Evolutionary conservation across 2,329 filamentous ascomycete species (phyloP).

Genomic region (Calonectria pauciramosa): DNA sequence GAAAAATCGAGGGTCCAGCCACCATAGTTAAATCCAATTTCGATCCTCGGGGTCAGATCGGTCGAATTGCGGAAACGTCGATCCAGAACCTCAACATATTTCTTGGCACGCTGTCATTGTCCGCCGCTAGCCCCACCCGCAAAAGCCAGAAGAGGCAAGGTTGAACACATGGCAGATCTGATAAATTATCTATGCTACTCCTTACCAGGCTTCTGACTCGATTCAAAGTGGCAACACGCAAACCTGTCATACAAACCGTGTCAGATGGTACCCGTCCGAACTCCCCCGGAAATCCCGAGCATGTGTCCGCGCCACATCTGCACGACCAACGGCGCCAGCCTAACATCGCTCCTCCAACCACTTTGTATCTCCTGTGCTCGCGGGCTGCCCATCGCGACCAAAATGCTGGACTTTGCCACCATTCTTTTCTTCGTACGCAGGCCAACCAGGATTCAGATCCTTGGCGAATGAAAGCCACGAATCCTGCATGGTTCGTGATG

Average conservation of each 20-base stretch:
- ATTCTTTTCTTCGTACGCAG: background rate
- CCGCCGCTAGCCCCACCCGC: background rate
- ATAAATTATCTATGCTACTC: background rate
- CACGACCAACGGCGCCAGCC: too few species aligned
- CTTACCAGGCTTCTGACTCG: background rate
- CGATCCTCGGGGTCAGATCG: background rate
- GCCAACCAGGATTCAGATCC: background rate
- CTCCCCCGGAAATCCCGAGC: background rate
- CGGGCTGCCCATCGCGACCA: background rate
- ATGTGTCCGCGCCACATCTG: background rate
- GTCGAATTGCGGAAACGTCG: background rate
- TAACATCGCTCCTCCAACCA: slow-evolving; percentile 3
- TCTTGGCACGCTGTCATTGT: background rate
- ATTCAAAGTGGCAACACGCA: background rate
- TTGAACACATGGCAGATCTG: background rate
- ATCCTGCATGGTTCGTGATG: background rate
- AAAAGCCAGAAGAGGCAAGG: background rate
- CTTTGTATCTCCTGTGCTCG: background rate
- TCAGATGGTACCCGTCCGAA: background rate
- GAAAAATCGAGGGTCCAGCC: background rate
- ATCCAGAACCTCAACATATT: background rate
- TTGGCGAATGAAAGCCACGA: background rate
- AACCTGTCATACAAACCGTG: background rate
- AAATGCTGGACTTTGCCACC: slow-evolving; percentile 6
- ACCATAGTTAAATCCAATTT: background rate